These are phyloP conservation scores for Calonectria hongkongensis DNA, from an alignment of 2,329 filamentous ascomycete species.

Conservation along the genomic window DNA sequence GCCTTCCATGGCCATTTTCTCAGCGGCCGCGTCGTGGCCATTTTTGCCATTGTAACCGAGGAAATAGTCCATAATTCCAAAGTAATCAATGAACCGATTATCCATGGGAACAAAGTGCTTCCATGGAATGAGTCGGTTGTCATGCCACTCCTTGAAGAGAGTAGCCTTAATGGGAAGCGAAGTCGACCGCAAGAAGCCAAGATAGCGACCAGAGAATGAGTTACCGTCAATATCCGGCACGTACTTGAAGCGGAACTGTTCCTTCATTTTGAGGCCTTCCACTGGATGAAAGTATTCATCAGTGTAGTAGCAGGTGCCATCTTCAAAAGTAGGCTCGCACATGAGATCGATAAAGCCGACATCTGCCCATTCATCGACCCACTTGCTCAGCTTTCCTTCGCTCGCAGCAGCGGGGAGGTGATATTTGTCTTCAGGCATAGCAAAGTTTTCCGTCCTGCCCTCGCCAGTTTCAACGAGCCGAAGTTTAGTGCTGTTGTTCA, in stretches of 20 bases:
- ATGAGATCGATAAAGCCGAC: constrained; percentile 73
- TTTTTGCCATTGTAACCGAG: constrained; percentile 72
- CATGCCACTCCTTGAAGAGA: constrained; percentile 88
- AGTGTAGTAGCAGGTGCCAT: constrained; percentile 69
- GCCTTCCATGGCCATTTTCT: constrained; percentile 79
- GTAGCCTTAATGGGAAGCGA: constrained; percentile 86
- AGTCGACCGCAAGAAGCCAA: constrained; percentile 81
- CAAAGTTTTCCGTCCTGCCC: constrained; percentile 71
- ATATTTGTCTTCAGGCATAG: constrained; percentile 69
- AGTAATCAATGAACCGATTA: constrained; percentile 82
- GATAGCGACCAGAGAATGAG: constrained; percentile 81
- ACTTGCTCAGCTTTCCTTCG: constrained; percentile 67
- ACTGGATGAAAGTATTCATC: constrained; percentile 65
- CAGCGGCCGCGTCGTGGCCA: constrained; percentile 74
- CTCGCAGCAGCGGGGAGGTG: constrained; percentile 65
- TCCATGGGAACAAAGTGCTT: constrained; percentile 89
- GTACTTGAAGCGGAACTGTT: constrained; percentile 79
- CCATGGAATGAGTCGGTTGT: constrained; percentile 83
- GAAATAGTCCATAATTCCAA: constrained; percentile 84
- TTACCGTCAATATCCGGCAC: constrained; percentile 87
- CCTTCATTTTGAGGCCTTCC: constrained; percentile 64
- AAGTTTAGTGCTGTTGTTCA: constrained; percentile 81
- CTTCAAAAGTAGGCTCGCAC: constrained; percentile 64
- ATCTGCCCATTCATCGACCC: constrained; percentile 70
- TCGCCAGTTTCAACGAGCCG: constrained; percentile 66